Base-by-base conservation (phyloP, 2,329 filamentous ascomycete genomes). In the Penicillium occitanis region DNA sequence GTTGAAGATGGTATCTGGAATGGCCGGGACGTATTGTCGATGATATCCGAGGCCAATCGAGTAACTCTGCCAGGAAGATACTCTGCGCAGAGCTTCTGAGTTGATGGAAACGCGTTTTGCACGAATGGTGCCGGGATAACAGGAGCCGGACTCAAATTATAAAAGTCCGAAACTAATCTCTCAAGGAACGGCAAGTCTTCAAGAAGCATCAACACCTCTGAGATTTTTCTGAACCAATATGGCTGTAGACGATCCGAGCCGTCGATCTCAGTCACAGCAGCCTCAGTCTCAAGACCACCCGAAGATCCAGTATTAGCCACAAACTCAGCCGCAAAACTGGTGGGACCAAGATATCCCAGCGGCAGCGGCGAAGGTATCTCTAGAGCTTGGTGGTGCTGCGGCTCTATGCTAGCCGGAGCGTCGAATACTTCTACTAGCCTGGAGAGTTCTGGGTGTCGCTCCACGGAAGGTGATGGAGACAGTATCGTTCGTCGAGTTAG, bases 281-380 rank as follows among this genome's bases (percentile, higher is more conserved):
- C 35, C 11, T 64, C 62, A 17, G 7, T 53, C 37, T 37, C n/a
- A 61, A 42, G 64, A 28, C 67, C 66, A 17, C 69, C 68, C n/a
- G 68, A 66, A 14, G 70, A 55, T 22, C 71, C 72, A 14, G 68
- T 67, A 59, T 69, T 70, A 3, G 72, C 70, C 8, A 68, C 68
- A 50, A 77, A 68, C 2, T 70, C 68, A 5, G 74, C 71, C 0
- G 76, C 70, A 64, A 75, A 76, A 62, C 75, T 77, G 1, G 72
- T 77, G 2, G 76, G 75, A 10, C 76, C 76, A n/a, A 77, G 69
- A 37, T 77, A 76, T 7, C 74, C 72, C 11, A 72, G 67, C 8
- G 71, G 64, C 1, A 73, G 61, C 19, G 73, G 66, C 11, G 69
- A 63, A 46, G 66, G 66, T 28, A 67, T 58, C 11, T 60, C 30